Conservation (phyloP, 345 rosid genomes). For the Barbarea vulgaris region DNA sequence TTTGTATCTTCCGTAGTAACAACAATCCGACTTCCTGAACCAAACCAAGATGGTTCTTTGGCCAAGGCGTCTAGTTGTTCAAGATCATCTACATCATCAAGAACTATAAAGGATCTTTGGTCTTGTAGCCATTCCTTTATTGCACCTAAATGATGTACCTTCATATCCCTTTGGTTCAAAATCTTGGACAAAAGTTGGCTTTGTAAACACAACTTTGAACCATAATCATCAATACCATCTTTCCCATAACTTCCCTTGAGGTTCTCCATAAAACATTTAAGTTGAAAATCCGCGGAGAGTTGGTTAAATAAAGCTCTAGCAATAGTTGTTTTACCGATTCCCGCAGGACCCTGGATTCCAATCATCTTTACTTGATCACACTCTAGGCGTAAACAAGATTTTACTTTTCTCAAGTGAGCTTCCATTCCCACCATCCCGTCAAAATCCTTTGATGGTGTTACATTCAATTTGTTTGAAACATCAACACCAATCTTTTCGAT, state of each 20-base stretch:
- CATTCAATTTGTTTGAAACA: background rate
- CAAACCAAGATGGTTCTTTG: constrained; percentile 49
- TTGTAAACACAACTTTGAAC: background rate
- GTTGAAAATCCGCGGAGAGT: background rate
- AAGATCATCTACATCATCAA: constrained; percentile 58
- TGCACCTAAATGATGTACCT: constrained; percentile 5
- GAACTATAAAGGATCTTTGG: constrained; percentile 38
- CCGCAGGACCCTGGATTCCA: background rate
- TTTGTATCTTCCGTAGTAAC: constrained; percentile 54
- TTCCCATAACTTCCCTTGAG: background rate
- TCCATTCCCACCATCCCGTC: constrained; percentile 10
- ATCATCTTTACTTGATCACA: constrained; percentile 11
- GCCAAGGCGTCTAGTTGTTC: constrained; percentile 50
- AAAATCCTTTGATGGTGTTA: background rate
- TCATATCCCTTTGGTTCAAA: constrained; percentile 23
- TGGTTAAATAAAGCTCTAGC: background rate
- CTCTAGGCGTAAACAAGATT: background rate
- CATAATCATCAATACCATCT: background rate
- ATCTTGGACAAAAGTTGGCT: background rate
- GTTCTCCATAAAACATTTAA: constrained; percentile 15
- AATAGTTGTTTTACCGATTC: constrained; percentile 14
- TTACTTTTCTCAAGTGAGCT: background rate
- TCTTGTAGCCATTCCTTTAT: constrained; percentile 16
- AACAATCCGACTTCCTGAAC: constrained; percentile 54
- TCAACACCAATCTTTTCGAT: background rate